Evolutionary conservation across 2,329 filamentous ascomycete species (phyloP), one percentile per base, ranked within the genome.

Genomic region (Sphaerulina musiva): DNA sequence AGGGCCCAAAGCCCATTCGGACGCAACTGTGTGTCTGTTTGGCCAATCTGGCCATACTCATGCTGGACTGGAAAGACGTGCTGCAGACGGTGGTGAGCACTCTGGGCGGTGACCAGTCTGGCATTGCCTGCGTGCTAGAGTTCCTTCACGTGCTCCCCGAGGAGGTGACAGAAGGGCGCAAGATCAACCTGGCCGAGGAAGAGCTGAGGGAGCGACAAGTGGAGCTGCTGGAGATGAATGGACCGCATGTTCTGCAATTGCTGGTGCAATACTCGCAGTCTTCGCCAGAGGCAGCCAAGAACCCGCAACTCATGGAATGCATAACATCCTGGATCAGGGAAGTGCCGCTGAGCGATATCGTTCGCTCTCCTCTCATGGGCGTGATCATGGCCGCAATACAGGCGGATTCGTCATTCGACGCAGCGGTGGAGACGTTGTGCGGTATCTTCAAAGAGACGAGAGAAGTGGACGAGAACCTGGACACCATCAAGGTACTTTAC

Each of bases 151-250:
- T 98, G 66, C 84, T 98, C 62, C 93, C 93, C 53, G 93, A 98
- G 79, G 93, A 98, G 80, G 93, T 98, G 69, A 97, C 89, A 65
- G 92, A 98, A 80, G 93, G 93, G 76, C 89, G 93, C 76, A 98
- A 97, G 78, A 96, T 98, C 80, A 95, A 90, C 80, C 81, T 98
- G 76, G 91, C 89, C 83, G 93, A 98, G 87, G 91, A 97, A 78
- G 92, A 97, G 73, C 82, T 98, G 71, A 80, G 78, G 62, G 78
- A 81, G 66, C 87, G 93, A 77, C 96, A 93, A 62, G 83, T 82
- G 71, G 92, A 95, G 73, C 78, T 98, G 66, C 78, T 98, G 71
- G 85, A 87, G 72, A 86, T 95, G 72, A 98, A 97, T 72, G 88
- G 90, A 54, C 78, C 85, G 61, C 85, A 92, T 72, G 93, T 97